Percentiles rank a stretch among this genome's conserved stretches.
phyloP scores from a whole-genome alignment of 495 filamentous ascomycete species.

The Annulohypoxylon maeteangense region DNA sequence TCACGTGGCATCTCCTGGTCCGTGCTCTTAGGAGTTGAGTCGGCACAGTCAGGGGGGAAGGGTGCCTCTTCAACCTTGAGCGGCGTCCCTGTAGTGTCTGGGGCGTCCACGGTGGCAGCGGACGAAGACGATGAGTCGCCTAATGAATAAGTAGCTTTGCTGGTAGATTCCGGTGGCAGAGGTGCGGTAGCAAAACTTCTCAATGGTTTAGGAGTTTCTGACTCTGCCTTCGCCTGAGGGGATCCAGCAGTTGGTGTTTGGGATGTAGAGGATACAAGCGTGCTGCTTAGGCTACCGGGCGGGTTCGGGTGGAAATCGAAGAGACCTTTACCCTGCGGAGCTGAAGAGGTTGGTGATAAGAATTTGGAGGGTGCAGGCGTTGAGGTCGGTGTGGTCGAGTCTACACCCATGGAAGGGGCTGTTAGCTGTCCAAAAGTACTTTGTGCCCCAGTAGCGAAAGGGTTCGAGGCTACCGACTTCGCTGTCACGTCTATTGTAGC shows the following conservation, averaged over 20 bases:
- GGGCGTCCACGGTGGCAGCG: constrained; percentile 56
- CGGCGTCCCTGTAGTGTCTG: constrained; percentile 45
- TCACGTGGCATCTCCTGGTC: constrained; percentile 13
- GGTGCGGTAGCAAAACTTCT: constrained; percentile 62
- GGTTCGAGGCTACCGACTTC: constrained; percentile 47
- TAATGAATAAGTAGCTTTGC: constrained; percentile 69
- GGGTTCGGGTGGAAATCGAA: constrained; percentile 43
- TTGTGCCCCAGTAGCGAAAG: constrained; percentile 33
- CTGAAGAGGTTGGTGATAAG: constrained; percentile 25
- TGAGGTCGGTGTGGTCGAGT: constrained; percentile 67
- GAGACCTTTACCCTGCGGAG: constrained; percentile 24
- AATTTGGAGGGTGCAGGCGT: constrained; percentile 64
- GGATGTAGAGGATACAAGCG: constrained; percentile 22
- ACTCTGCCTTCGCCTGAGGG: constrained; percentile 53
- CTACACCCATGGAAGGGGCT: constrained; percentile 41
- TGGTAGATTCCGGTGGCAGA: constrained; percentile 80
- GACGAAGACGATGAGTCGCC: constrained; percentile 78
- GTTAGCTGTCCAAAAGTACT: constrained; percentile 46
- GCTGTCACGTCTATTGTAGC: constrained; percentile 59
- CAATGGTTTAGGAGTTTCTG: constrained; percentile 43
- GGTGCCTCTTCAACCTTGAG: constrained; percentile 61
- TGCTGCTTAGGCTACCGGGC: constrained; percentile 16
- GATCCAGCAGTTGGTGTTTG: constrained; percentile 32
- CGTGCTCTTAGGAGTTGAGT: constrained; percentile 25
- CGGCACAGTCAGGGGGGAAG: constrained; percentile 68